Base-by-base conservation (phyloP, 78 protist species). In the Emiliania huxleyi region DNA sequence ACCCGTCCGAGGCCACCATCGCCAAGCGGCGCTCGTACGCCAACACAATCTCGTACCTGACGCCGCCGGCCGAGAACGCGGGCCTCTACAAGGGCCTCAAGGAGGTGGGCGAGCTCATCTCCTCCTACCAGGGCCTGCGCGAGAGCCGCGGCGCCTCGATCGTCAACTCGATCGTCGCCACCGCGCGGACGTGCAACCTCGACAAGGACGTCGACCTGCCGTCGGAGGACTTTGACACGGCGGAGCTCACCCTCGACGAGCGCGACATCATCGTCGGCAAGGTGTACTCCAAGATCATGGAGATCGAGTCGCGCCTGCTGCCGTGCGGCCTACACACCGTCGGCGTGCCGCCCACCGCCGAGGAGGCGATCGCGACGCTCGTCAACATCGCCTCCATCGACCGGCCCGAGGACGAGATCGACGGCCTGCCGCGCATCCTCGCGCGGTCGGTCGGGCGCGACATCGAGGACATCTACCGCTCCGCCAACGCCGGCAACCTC, bases 11-110 rank as follows among this genome's bases (percentile, higher is more conserved):
- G 88, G 94, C 94, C 33, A 93, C 94, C 40, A 93, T 93, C 85
- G 94, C 94, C 38, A 93, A 93, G 88, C 94, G 94, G 26, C 94
- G 94, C 84, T 92, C 90, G 48, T 93, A 93, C 49, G 94, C 94
- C 71, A 44, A 71, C 79, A 93, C 94, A 55, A 93, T 93, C 91
- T 93, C 94, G 26, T 93, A 93, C 94, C 91, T 93, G 42, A 93
- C 94, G 42, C 94, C 94, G 62, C 94, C 94, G 33, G 94, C 94
- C 44, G 94, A 93, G 94, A 93, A 93, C 73, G 94, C 94, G 29
- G 94, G 94, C 33, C 92, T 93, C 44, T 93, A 93, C 92, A 93
- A 93, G 92, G 94, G 94, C 37, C 88, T 93, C 62, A 93, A 93
- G 91, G 94, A 93, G 92, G 92, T 93, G 25, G 62, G 79, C 43